Percentiles rank a stretch among this genome's conserved stretches.
These are phyloP conservation scores for Leishmania tarentolae DNA, from an alignment of 208 protist genomes.

Conservation along the genomic window DNA sequence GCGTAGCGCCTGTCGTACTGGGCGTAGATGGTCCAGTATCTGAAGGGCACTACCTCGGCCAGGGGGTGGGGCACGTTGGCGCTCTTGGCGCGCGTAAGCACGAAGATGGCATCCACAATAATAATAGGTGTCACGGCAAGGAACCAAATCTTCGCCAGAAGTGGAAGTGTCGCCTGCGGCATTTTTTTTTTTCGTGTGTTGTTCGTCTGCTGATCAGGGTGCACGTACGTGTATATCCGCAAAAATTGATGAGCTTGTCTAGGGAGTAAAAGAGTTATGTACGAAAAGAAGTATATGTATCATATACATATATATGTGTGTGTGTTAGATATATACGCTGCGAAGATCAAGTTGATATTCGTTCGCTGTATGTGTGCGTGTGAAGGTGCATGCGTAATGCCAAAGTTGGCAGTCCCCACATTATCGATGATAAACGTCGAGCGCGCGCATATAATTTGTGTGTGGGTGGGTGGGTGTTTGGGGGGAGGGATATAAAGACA, in stretches of 20 bases:
- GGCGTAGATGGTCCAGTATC: slow-evolving; percentile 70
- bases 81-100: slow-evolving; percentile 46
- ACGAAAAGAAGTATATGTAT: neutral
- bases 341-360: neutral
- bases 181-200: slow-evolving; percentile 13
- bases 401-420: neutral
- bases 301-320: neutral
- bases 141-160: slow-evolving; percentile 70
- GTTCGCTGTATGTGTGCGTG: neutral
- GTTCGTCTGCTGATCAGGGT: neutral
- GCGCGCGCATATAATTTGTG: neutral
- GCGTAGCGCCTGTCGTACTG: slow-evolving; percentile 76
- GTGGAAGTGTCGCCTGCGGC: slow-evolving; percentile 42
- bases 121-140: slow-evolving; percentile 54
- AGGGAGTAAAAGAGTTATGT: neutral
- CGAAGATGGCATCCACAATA: slow-evolving; percentile 71
- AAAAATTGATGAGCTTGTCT: neutral
- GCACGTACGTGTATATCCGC: neutral
- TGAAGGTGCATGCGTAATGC: neutral
- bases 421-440: neutral
- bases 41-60: slow-evolving; percentile 48
- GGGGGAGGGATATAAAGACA: no score
- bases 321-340: neutral
- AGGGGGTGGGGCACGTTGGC: slow-evolving; percentile 46
- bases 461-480: neutral